Base-by-base conservation (phyloP, 2,329 filamentous ascomycete genomes). In the Sporothrix phasma region DNA sequence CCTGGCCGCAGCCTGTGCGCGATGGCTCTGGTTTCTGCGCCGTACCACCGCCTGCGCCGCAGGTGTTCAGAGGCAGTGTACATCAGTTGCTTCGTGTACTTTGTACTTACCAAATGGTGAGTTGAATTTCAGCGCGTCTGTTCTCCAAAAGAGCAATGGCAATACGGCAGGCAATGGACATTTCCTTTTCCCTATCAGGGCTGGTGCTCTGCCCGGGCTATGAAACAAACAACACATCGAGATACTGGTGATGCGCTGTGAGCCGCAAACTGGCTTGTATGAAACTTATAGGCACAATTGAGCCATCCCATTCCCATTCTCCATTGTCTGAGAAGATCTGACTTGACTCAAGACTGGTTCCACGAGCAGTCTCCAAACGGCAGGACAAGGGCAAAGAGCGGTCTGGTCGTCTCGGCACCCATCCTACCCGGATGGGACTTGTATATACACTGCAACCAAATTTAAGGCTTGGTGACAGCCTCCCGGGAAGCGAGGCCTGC, bases 31-130 rank as follows among this genome's bases (percentile, higher is more conserved):
- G 34, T 34, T 39, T 39, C 17, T 60, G 15, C 31, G 34, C 39
- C 47, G 63, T 64, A 19, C 47, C 47, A 61, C 63, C 39, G 47
- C 47, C 26, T 61, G 63, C 56, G 10, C 51, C 56, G 56, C 63
- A 56, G 54, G 56, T 61, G 54, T 37, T 41, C 37, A 13, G 11
- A 41, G 34, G 46, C 37, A 34, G 45, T 43, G 22, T 29, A 10
- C 31, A 22, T 26, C n/a, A 19, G 26, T 39, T 58, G 29, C 31
- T 13, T 37, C 19, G 5, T 29, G 34, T 34, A 39, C 7, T 17
- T 41, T 22, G 19, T 39, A 13, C 22, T 39, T 34, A 13, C 22
- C 34, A 13, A 15, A n/a, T 34, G 26, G 26, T 2, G 51, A 31
- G 34, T 31, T 17, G 34, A 10, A 22, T 6, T n/a, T n/a, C 41